Base-by-base conservation (phyloP, 2,329 filamentous ascomycete genomes). In the Cordyceps farinosa region DNA sequence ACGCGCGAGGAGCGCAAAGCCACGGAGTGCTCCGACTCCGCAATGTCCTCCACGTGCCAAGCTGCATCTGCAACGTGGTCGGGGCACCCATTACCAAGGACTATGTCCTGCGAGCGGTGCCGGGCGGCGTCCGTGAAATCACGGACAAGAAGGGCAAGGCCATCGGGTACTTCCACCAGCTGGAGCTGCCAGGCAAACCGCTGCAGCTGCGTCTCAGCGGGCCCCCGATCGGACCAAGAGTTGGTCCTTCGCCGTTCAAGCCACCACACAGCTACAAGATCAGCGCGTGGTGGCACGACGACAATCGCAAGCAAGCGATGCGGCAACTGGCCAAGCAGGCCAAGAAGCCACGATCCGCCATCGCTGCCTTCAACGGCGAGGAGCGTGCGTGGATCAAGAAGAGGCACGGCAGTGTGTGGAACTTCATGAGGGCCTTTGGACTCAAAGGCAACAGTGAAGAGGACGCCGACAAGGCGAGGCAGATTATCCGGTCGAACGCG, bases 1-100 rank as follows among this genome's bases (percentile, higher is more conserved):
- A 59, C 11, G 61, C 48, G n/a, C 47, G 51, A 38, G 64, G 64
- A 9, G 15, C 48, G 8, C 55, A 30, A 29, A 30, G 55, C 36
- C 61, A 65, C 36, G 55, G 55, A 5, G 22, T 65, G 11, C 60
- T 61, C 11, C 57, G 48, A 1, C 38, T 61, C 6, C 45, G n/a
- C 36, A 61, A 61, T 30, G 57, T 61, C 47, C 48, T 61, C 8
- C 57, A 61, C 47, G 48, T 52, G 11, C 57, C 57, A 10, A 36
- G 38, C 15, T 42, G 32, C 47, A 9, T 61, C 48, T 61, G 57
- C 29, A 61, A 61, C 29, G 45, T 61, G 10, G 22, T 61, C 27
- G 57, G 36, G 5, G 7, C 11, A 3, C n/a, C 57, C 7, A 8
- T 53, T 17, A 9, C 27, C 13, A 32, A 51, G 2, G 47, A 52